Base-by-base conservation (phyloP, 371 early-diverging fungal genomes). In the Pancytospora epiphaga region DNA sequence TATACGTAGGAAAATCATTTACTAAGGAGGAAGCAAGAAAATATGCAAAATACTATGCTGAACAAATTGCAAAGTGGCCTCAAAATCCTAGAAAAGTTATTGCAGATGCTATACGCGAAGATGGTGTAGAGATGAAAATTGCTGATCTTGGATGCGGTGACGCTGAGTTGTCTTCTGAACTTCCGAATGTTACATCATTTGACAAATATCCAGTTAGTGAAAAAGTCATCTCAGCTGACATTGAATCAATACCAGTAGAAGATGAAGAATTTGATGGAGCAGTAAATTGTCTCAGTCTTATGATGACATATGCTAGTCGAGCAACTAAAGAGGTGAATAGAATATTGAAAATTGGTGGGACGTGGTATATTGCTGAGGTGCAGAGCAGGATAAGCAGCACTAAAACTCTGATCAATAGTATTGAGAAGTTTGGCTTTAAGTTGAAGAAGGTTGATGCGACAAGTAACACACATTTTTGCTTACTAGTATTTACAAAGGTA, bases 71-170 rank as follows among this genome's bases (percentile, higher is more conserved):
- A 67, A 84, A 85, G 38, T 98, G 98, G 98, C 96, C 97, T 0
- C 84, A 81, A 32, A 94, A 98, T 78, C 98, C 98, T 0, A 87
- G 94, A 0, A 90, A 93, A 79, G 77, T 87, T 1, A 86, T 92
- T 72, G 87, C 93, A 57, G 75, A 83, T 1, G 84, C 87, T 51
- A 80, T 94, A 6, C 56, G 62, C 37, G 60, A 66, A 54, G 57
- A 52, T 34, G 72, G 63, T 18, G 34, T 77, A 0, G 34, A 63
- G 12, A 12, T 60, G 50, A 39, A 58, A 58, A 77, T 81, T 30
- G 96, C 93, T 0, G 98, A 98, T 83, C 75, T 98, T 74, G 98
- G 98, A 0, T 96, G 97, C 77, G 98, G 98, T 29, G 93, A 92
- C 73, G 96, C 92, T 15, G 86, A 86, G 80, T 84, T 96, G 72